Percentiles rank a stretch among this genome's conserved stretches.
Evolutionary conservation across 148 eudicot species (phyloP).

Genomic region (Talinum fruticosum): DNA sequence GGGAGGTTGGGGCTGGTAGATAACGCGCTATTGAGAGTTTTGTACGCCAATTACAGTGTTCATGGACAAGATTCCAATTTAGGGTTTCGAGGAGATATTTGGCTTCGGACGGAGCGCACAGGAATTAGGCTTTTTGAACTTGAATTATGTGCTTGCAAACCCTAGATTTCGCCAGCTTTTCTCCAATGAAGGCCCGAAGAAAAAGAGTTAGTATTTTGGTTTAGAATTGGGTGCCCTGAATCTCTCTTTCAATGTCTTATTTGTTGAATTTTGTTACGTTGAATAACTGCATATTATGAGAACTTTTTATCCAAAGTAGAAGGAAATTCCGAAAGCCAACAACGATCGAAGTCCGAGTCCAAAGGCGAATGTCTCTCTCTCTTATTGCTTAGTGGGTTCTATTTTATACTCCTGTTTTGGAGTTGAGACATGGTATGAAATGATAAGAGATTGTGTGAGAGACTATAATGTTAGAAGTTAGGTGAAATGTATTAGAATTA

Average conservation of each 20-base stretch:
- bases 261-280: background rate
- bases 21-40: conserved; percentile 25
- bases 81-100: conserved; percentile 65
- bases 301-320: conserved; percentile 77
- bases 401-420: background rate
- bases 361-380: conserved; percentile 44
- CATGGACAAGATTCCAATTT: conserved; percentile 40
- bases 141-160: conserved; percentile 41
- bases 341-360: conserved; percentile 63
- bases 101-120: conserved; percentile 43
- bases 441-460: background rate
- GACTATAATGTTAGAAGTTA: background rate
- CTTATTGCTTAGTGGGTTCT: background rate
- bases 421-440: background rate
- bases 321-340: conserved; percentile 71
- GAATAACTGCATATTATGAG: conserved; percentile 55
- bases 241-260: background rate
- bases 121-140: conserved; percentile 42
- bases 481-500: background rate
- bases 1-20: conserved; percentile 36
- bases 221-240: background rate
- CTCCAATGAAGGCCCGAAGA: conserved; percentile 74
- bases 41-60: conserved; percentile 15
- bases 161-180: conserved; percentile 52
- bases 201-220: conserved; percentile 50